Evolutionary conservation across 2,329 filamentous ascomycete genomes (phyloP).

Genomic region (Amesomyces nigricolor): DNA sequence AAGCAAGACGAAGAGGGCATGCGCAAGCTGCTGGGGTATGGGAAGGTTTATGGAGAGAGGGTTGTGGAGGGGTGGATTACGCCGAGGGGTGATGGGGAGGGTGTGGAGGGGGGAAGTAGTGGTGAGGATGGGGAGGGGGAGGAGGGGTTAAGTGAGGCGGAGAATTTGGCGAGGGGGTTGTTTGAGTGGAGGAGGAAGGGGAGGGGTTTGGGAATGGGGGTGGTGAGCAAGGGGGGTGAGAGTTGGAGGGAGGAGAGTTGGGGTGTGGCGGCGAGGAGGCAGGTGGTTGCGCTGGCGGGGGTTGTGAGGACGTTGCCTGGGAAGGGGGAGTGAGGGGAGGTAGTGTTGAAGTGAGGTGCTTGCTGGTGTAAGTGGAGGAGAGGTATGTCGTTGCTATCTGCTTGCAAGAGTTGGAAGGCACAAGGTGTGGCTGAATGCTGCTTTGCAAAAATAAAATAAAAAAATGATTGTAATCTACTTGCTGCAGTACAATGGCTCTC

Average conservation of each 20-base stretch:
- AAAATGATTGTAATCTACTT: background rate
- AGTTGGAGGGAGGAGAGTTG: constrained; percentile 15
- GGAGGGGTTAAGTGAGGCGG: constrained; percentile 23
- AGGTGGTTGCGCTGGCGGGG: constrained; percentile 20
- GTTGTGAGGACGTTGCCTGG: constrained; percentile 15
- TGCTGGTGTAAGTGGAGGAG: background rate
- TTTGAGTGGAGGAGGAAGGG: constrained; percentile 30
- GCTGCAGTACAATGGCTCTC: background rate
- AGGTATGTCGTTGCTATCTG: background rate
- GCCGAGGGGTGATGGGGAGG: background rate
- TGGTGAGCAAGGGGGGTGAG: no score
- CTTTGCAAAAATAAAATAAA: background rate
- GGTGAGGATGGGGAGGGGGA: constrained; percentile 2
- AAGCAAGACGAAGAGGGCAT: constrained; percentile 32
- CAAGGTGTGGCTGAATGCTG: background rate
- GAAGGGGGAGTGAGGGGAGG: background rate
- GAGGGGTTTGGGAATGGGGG: constrained; percentile 3
- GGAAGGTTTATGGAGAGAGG: constrained; percentile 30
- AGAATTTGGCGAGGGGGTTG: constrained; percentile 28
- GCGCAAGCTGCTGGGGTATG: constrained; percentile 30
- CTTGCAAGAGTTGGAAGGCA: background rate
- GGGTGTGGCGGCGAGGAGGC: constrained; percentile 19
- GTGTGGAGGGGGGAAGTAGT: constrained; percentile 2
- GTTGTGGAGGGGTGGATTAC: constrained; percentile 23
- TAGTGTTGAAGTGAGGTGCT: background rate